Percentiles rank a stretch among this genome's conserved stretches.
phyloP scores from a whole-genome alignment of 441 rosid genomes.

The Rhodomyrtus psidioides region DNA sequence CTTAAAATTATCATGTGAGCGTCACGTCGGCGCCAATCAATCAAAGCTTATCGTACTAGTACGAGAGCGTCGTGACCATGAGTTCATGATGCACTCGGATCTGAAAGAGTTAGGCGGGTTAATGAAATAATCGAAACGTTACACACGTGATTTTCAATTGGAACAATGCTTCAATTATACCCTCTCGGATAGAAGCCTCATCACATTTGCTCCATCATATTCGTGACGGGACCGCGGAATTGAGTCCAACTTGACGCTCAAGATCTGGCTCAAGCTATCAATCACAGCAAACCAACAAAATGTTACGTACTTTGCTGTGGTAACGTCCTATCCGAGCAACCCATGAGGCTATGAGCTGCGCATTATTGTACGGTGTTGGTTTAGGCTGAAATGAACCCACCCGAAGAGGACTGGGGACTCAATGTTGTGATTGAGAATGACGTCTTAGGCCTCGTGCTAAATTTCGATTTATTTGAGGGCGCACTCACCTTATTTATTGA shows the following conservation, averaged over 20 bases:
- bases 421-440: not conserved
- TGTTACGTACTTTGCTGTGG: not conserved
- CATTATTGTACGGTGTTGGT: not conserved
- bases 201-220: not conserved
- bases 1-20: too few relatives aligned
- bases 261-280: not conserved
- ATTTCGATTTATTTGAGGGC: not conserved
- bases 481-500: not conserved
- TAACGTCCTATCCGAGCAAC: not conserved
- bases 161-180: not conserved
- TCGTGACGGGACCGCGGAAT: fast-evolving
- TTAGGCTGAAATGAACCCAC: not conserved
- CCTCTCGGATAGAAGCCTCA: not conserved
- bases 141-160: not conserved
- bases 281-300: not conserved
- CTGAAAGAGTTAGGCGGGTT: not conserved
- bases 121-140: not conserved
- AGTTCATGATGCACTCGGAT: not conserved
- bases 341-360: too few relatives aligned
- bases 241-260: fast-evolving
- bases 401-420: not conserved
- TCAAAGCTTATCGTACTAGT: not conserved
- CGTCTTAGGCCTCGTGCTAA: not conserved
- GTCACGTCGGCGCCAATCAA: too few relatives aligned
- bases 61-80: not conserved